Evolutionary conservation across 495 filamentous ascomycete species (phyloP).

Genomic region (Aspergillus ellipticus): DNA sequence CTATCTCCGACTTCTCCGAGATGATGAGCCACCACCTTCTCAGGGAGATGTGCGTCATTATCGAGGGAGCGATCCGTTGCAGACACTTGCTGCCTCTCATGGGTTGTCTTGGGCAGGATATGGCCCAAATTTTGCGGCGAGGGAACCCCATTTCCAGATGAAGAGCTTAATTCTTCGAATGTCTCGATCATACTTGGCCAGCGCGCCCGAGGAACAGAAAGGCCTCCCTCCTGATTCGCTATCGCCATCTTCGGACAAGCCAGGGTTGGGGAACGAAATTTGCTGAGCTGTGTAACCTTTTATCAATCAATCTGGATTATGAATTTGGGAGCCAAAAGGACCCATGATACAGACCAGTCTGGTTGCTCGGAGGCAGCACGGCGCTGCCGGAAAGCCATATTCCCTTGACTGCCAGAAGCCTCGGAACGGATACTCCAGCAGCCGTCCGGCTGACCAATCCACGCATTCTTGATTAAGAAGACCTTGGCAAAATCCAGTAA

Average conservation of each 20-base stretch:
- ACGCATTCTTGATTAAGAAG: background rate
- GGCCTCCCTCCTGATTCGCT: background rate
- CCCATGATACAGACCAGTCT: background rate
- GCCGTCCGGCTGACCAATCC: constrained; percentile 1
- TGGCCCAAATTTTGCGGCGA: constrained; percentile 1
- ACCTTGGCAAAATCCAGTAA: background rate
- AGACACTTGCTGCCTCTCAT: constrained; percentile 11
- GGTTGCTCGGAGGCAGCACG: background rate
- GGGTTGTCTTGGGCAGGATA: constrained; percentile 8
- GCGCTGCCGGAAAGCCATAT: background rate
- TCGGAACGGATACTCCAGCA: constrained; percentile 1
- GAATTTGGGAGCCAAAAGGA: background rate
- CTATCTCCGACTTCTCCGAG: constrained; percentile 14
- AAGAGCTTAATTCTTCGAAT: constrained; percentile 7
- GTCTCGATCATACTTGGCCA: background rate
- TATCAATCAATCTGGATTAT: background rate
- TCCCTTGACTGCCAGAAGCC: background rate
- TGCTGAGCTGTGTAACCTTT: background rate
- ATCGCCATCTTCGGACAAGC: background rate
- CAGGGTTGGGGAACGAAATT: background rate
- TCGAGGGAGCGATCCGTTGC: constrained; percentile 13
- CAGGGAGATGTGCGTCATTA: constrained; percentile 19
- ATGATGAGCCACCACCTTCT: constrained; percentile 19
- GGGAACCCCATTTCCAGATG: background rate
- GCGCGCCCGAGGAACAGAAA: background rate